phyloP scores from a whole-genome alignment of 805 yeast species.

The Nakazawaea ambrosiae region DNA sequence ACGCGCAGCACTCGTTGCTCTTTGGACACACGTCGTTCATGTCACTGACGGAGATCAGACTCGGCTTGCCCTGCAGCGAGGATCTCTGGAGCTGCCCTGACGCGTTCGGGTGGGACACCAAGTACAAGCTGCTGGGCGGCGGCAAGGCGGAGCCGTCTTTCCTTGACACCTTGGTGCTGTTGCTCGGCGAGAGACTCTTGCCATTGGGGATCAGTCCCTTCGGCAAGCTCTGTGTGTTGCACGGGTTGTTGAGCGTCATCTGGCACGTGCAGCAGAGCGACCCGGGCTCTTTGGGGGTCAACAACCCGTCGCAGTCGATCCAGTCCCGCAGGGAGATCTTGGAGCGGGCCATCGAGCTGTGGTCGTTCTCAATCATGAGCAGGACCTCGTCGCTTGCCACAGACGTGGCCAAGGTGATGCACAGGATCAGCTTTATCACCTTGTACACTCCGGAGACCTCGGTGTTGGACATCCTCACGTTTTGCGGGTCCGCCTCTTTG shows the following conservation, averaged over 20 bases:
- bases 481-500: slow-evolving; percentile 18
- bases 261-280: slow-evolving; percentile 18
- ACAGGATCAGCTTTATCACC: slow-evolving; percentile 17
- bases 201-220: slow-evolving; percentile 16
- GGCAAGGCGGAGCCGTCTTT: slow-evolving; percentile 11
- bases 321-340: slow-evolving; percentile 15
- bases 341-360: slow-evolving; percentile 18
- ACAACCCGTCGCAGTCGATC: slow-evolving; percentile 5
- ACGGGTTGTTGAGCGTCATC: slow-evolving; percentile 19
- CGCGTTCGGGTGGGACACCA: slow-evolving; percentile 5
- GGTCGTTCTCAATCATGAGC: slow-evolving; percentile 19
- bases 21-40: slow-evolving; percentile 16
- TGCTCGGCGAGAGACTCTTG: slow-evolving; percentile 15
- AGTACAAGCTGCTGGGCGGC: not conserved
- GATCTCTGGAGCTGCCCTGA: slow-evolving; percentile 14
- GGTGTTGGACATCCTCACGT: slow-evolving; percentile 17
- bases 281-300: slow-evolving; percentile 16
- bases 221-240: slow-evolving; percentile 17
- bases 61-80: slow-evolving; percentile 19
- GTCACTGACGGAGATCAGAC: slow-evolving; percentile 19
- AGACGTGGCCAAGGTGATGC: slow-evolving; percentile 18
- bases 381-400: slow-evolving; percentile 15
- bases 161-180: slow-evolving; percentile 15
- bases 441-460: slow-evolving; percentile 16
- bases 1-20: slow-evolving; percentile 21